Evolutionary conservation across 1,284 basidiomycete genomes (phyloP).

Genomic region (Puccinia brachypodii): DNA sequence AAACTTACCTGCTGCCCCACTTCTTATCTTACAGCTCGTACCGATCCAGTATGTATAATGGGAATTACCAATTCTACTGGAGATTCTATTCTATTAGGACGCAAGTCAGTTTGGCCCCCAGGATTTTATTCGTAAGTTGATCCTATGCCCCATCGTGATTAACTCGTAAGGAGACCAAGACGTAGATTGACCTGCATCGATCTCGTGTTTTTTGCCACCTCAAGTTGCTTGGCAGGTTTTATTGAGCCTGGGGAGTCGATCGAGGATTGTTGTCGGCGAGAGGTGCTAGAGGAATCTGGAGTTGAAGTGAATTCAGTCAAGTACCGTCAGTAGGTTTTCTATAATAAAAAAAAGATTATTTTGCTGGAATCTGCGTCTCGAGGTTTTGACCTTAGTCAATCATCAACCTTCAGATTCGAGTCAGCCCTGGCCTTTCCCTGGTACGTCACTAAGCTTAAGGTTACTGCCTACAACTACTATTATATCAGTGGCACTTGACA

Average conservation of each 20-base stretch:
- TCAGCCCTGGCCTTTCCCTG: slow-evolving; percentile 53
- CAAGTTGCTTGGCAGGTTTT: slow-evolving; percentile 41
- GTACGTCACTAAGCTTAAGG: too few relatives aligned
- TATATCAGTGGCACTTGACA: not conserved
- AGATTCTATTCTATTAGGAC: slow-evolving; percentile 79
- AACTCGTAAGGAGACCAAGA: slow-evolving; percentile 56
- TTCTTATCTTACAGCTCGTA: slow-evolving; percentile 26
- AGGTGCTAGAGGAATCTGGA: slow-evolving; percentile 94
- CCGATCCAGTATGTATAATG: slow-evolving; percentile 77
- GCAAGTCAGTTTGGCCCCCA: slow-evolving; percentile 66
- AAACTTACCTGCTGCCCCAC: slow-evolving; percentile 1
- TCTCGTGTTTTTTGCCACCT: slow-evolving; percentile 84
- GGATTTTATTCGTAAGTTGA: slow-evolving; percentile 51
- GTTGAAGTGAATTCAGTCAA: slow-evolving; percentile 76
- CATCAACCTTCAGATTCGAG: slow-evolving; percentile 15
- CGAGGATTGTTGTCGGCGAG: slow-evolving; percentile 88
- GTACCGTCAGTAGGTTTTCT: slow-evolving; percentile 77
- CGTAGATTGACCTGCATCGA: slow-evolving; percentile 63
- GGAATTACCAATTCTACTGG: slow-evolving; percentile 74
- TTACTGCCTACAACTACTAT: not conserved
- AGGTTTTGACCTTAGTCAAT: slow-evolving; percentile 24
- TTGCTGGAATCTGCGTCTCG: slow-evolving; percentile 48
- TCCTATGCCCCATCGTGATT: not conserved
- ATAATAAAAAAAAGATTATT: slow-evolving; percentile 62
- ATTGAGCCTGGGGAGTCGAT: slow-evolving; percentile 88